Conservation (phyloP, 352 stramenopile species). For the Phytophthora litchii region DNA sequence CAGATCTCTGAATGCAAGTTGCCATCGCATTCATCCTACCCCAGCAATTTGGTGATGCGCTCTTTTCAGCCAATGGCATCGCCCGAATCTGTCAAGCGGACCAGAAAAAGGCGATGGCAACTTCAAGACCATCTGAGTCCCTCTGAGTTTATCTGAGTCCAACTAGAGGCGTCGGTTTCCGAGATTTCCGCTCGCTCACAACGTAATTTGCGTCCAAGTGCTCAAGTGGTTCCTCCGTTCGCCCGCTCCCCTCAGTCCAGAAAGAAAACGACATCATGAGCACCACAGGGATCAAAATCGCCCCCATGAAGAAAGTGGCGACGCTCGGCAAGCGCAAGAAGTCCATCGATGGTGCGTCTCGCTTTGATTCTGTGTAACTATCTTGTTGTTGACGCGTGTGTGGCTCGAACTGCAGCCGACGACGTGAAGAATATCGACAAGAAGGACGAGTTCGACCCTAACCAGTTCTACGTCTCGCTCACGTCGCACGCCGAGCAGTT, state of each 20-base stretch:
- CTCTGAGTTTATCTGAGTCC: too few relatives aligned
- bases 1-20: slow-evolving; percentile 10
- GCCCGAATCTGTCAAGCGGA: slow-evolving; percentile 2
- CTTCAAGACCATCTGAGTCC: slow-evolving; percentile 36
- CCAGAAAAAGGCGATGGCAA: slow-evolving; percentile 43
- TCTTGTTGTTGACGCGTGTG: slow-evolving; percentile 11
- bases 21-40: slow-evolving; percentile 10
- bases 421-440: slow-evolving; percentile 82
- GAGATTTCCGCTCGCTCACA: slow-evolving; percentile 33
- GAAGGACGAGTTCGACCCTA: slow-evolving; percentile 88
- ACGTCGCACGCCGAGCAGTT: slow-evolving; percentile 89
- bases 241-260: slow-evolving; percentile 1
- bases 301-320: slow-evolving; percentile 78
- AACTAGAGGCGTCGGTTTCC: slow-evolving; percentile 28
- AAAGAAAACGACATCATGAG: slow-evolving; percentile 20
- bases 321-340: slow-evolving; percentile 91
- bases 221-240: slow-evolving; percentile 32
- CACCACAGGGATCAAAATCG: slow-evolving; percentile 19
- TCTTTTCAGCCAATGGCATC: slow-evolving; percentile 46
- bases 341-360: slow-evolving; percentile 74
- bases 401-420: slow-evolving; percentile 50
- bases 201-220: slow-evolving; percentile 44
- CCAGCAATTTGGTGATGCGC: slow-evolving; percentile 17
- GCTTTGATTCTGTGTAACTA: not conserved
- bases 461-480: slow-evolving; percentile 88